These are phyloP conservation scores for Bisporella sp. DNA, from an alignment of 2,329 filamentous ascomycete species.

Conservation along the genomic window DNA sequence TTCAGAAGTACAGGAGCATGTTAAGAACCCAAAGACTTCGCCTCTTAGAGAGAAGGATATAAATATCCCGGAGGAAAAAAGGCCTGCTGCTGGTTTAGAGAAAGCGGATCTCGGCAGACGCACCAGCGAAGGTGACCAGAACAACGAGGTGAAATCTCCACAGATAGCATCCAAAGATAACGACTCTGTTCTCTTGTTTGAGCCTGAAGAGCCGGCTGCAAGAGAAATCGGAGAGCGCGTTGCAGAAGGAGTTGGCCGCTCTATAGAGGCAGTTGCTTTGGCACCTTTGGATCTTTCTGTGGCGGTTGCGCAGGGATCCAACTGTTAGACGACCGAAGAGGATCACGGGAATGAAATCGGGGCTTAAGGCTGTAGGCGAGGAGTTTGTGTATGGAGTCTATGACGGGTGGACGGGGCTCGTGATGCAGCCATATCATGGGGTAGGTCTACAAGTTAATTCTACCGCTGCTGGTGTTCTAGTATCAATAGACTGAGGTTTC, in stretches of 20 bases:
- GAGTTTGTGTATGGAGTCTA: constrained; percentile 57
- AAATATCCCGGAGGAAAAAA: too few relatives aligned
- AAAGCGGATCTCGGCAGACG: too few relatives aligned
- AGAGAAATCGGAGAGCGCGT: neutral
- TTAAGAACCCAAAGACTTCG: too few relatives aligned
- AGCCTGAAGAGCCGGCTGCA: neutral
- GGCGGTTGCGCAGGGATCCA: constrained; percentile 58
- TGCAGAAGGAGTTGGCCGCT: neutral
- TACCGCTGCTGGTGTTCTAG: neutral
- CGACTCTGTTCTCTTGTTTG: neutral
- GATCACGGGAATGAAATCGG: constrained; percentile 59
- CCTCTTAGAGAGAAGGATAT: too few relatives aligned
- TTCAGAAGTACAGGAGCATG: too few relatives aligned
- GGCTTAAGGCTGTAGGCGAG: constrained; percentile 47
- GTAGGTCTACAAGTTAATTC: neutral
- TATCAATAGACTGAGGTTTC: neutral
- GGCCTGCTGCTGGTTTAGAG: too few relatives aligned
- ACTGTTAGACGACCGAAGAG: constrained; percentile 50
- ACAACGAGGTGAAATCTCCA: constrained; percentile 5
- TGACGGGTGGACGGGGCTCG: constrained; percentile 56
- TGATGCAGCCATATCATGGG: constrained; percentile 49
- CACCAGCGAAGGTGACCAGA: neutral
- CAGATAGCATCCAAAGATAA: neutral
- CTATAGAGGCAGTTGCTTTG: neutral
- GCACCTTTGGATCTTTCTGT: constrained; percentile 41